These are phyloP conservation scores for Sindora glabra DNA, from an alignment of 306 rosid genomes.

Conservation along the genomic window DNA sequence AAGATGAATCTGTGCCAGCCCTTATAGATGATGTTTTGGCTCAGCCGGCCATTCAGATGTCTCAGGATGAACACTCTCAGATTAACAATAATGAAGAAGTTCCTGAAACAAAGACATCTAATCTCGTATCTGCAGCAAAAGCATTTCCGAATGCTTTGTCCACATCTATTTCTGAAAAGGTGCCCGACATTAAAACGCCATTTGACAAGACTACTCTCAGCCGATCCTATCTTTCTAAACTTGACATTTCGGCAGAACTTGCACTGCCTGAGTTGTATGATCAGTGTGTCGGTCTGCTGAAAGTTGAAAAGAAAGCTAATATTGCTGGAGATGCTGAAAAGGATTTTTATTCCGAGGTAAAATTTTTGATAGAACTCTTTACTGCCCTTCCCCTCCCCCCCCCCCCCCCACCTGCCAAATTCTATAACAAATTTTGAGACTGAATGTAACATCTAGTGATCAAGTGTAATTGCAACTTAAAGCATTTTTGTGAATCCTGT, in stretches of 20 bases:
- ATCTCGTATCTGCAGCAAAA: conserved; percentile 44
- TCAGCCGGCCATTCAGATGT: conserved; percentile 40
- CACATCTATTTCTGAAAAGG: conserved; percentile 32
- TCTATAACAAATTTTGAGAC: no score
- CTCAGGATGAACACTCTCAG: conserved; percentile 43
- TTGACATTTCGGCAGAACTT: conserved; percentile 71
- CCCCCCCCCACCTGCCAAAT: no score
- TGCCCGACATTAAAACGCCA: conserved; percentile 26
- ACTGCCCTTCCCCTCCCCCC: no score
- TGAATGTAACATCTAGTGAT: no score
- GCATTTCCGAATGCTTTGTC: conserved; percentile 32
- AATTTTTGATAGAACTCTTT: conserved; percentile 1
- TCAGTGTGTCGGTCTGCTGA: conserved; percentile 53
- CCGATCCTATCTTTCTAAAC: conserved; percentile 76
- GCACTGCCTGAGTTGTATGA: conserved; percentile 57
- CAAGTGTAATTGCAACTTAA: background rate
- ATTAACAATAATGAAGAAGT: conserved; percentile 34
- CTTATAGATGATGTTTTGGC: conserved; percentile 39
- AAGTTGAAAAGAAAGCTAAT: conserved; percentile 31
- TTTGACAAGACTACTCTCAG: conserved; percentile 43
- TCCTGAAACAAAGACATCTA: conserved; percentile 48
- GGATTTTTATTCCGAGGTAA: conserved; percentile 53
- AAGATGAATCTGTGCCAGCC: conserved; percentile 49
- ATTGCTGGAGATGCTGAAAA: conserved; percentile 34
- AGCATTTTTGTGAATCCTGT: no score